Conservation (phyloP, 371 early-diverging fungal genomes). For the Syncephalis fuscata region DNA sequence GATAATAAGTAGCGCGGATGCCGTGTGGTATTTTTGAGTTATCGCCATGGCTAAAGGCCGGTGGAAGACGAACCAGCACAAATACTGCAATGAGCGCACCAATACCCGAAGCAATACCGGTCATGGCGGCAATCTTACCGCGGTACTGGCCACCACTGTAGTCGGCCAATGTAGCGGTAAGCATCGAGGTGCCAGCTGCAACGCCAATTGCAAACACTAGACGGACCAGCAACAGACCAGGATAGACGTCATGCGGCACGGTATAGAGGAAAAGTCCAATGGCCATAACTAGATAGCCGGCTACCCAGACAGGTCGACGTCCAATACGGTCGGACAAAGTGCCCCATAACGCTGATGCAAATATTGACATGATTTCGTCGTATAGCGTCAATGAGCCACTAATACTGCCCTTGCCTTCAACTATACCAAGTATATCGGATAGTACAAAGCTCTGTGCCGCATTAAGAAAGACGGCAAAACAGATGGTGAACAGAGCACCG, state of each 20-base stretch:
- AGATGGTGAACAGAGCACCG: slow-evolving; percentile 31
- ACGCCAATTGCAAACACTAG: slow-evolving; percentile 47
- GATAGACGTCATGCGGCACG: slow-evolving; percentile 21
- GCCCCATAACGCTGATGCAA: slow-evolving; percentile 30
- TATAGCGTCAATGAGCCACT: slow-evolving; percentile 28
- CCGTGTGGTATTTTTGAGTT: slow-evolving; percentile 11
- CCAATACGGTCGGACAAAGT: slow-evolving; percentile 26
- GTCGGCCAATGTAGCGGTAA: slow-evolving; percentile 35
- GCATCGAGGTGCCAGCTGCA: slow-evolving; percentile 49
- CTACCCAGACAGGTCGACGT: slow-evolving; percentile 21
- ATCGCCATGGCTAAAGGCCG: background rate
- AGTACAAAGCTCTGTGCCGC: slow-evolving; percentile 15
- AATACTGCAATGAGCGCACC: background rate
- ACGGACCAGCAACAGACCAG: slow-evolving; percentile 25
- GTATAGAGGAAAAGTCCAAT: slow-evolving; percentile 21
- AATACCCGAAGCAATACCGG: slow-evolving; percentile 27
- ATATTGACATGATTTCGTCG: slow-evolving; percentile 36
- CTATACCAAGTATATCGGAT: slow-evolving; percentile 9
- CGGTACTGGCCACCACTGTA: slow-evolving; percentile 23
- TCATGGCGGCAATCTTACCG: slow-evolving; percentile 26
- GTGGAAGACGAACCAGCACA: background rate
- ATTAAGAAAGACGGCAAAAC: slow-evolving; percentile 28
- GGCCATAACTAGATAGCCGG: slow-evolving; percentile 25
- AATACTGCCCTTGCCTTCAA: slow-evolving; percentile 2
- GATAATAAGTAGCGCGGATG: slow-evolving; percentile 11